Evolutionary conservation across 192 early-diverging fungal species (phyloP), one percentile per base, ranked within the genome.

Genomic region (Fimicolochytrium jonesii): DNA sequence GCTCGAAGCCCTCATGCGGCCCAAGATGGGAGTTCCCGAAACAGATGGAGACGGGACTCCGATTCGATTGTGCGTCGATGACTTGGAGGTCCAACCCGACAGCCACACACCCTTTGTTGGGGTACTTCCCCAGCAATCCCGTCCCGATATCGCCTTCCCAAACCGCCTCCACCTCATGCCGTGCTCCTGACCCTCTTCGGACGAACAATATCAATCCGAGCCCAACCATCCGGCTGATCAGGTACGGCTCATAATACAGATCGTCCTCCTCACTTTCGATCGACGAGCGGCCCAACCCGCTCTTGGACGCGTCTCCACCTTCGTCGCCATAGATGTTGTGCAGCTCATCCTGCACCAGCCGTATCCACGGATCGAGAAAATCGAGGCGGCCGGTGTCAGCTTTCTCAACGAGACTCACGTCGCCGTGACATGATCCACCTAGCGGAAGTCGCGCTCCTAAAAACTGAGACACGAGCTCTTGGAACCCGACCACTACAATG

Each of bases 401-500:
- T 56, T 59, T 51, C 11, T 52, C 56, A 15, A 17, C 59, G 30
- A 56, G 20, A 15, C 50, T 20, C 20, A 59, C 58, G 23, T 25
- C 36, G 28, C 56, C 56, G 35, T 66, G 44, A 26, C 31, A 56
- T 33, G 23, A 48, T 31, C 43, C 44, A 18, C 44, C 45, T 0
- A 36, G 39, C 7, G 66, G 52, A 9, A 61, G 31, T 2, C 33
- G 18, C 15, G 61, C 41, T 17, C 67, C 68, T n/a, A 26, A 9
- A 7, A 23, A 23, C 51, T 75, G 73, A 25, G 68, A 59, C 4
- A 67, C 13, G 7, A 75, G 26, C 51, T 75, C 73, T 39, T 75
- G 73, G 39, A 75, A 67, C n/a, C 73, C 73, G 2, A 75, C 28
- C 13, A 54, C 71, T 15, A 75, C 67, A 3, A 75, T 42, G 43